Percentiles rank a stretch among this genome's conserved stretches.
phyloP scores from a whole-genome alignment of 805 yeast genomes.

The Komagataella pseudopastoris region DNA sequence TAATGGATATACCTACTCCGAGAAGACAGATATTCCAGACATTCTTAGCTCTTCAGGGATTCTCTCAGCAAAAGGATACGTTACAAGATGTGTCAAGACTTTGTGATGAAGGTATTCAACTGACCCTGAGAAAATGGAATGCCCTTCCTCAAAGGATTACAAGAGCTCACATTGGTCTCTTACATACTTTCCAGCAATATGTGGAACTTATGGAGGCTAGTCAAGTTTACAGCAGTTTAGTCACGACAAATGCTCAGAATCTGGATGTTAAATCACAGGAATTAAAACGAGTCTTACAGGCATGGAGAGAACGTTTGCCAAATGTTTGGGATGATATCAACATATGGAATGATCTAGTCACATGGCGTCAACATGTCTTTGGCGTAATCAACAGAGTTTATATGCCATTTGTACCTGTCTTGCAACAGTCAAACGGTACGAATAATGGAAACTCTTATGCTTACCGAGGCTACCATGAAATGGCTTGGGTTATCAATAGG shows the following conservation, averaged over 20 bases:
- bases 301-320: constrained; percentile 96
- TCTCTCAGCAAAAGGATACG: constrained; percentile 80
- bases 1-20: constrained; percentile 98
- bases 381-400: constrained; percentile 90
- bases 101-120: constrained; percentile 94
- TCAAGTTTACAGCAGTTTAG: constrained; percentile 79
- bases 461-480: constrained; percentile 95
- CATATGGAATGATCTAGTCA: constrained; percentile 93
- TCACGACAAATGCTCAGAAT: constrained; percentile 84
- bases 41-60: constrained; percentile 83
- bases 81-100: constrained; percentile 72
- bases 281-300: constrained; percentile 84
- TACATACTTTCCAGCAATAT: constrained; percentile 94
- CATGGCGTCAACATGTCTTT: constrained; percentile 98
- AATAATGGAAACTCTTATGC: constrained; percentile 83
- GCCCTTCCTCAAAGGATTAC: constrained; percentile 66
- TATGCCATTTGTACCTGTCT: constrained; percentile 78
- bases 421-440: constrained; percentile 42
- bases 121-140: constrained; percentile 87
- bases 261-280: constrained; percentile 90
- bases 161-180: constrained; percentile 75
- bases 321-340: constrained; percentile 96
- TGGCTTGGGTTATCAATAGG: constrained; percentile 96
- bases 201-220: constrained; percentile 97
- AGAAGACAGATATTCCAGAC: constrained; percentile 93